phyloP scores from a whole-genome alignment of 352 stramenopile genomes.

The Phytophthora pistaciae region DNA sequence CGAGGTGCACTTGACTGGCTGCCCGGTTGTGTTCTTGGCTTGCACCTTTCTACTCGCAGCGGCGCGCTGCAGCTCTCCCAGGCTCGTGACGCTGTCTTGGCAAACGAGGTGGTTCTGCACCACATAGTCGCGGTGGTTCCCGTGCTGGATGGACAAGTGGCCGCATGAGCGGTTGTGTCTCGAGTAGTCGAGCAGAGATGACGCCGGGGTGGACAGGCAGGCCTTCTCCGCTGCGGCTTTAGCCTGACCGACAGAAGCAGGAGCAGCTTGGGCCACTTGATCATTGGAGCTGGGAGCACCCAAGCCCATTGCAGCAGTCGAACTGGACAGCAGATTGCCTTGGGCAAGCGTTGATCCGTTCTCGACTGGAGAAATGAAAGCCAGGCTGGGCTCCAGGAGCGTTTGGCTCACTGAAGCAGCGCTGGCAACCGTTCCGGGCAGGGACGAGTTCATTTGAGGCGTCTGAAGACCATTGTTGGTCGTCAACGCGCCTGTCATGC shows the following conservation, averaged over 20 bases:
- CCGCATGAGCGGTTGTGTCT: slow-evolving; percentile 73
- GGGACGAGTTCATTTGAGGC: slow-evolving; percentile 6
- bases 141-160: slow-evolving; percentile 81
- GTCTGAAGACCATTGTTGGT: slow-evolving; percentile 4
- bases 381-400: slow-evolving; percentile 20
- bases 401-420: slow-evolving; percentile 7
- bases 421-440: slow-evolving; percentile 3
- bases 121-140: slow-evolving; percentile 84
- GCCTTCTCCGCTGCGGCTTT: slow-evolving; percentile 30
- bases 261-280: neutral
- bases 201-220: slow-evolving; percentile 34
- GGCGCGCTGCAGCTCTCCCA: slow-evolving; percentile 40
- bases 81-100: slow-evolving; percentile 70
- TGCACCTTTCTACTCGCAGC: slow-evolving; percentile 17
- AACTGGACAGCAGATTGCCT: slow-evolving; percentile 7
- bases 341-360: slow-evolving; percentile 6
- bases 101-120: slow-evolving; percentile 87
- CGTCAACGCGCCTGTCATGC: neutral
- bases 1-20: slow-evolving; percentile 31
- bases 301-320: slow-evolving; percentile 2
- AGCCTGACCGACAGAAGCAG: slow-evolving; percentile 30
- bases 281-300: neutral
- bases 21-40: slow-evolving; percentile 2
- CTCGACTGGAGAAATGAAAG: slow-evolving; percentile 15
- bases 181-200: slow-evolving; percentile 62